These are phyloP conservation scores for Babesia sp. DNA, from an alignment of 169 alveolate genomes.

Conservation along the genomic window DNA sequence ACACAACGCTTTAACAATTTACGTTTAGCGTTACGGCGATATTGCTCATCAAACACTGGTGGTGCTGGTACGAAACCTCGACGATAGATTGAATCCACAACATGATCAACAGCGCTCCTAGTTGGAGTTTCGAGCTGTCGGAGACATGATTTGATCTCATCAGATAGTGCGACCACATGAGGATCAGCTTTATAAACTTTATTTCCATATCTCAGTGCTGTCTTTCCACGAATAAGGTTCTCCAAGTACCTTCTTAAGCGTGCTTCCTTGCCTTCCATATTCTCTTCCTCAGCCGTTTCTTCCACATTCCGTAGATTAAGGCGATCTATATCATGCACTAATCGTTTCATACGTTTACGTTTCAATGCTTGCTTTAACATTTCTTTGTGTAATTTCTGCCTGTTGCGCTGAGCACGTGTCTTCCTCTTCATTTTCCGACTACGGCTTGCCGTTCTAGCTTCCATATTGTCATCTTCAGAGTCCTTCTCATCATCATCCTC, in stretches of 20 bases:
- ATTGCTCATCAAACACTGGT: slow-evolving; percentile 30
- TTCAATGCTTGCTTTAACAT: slow-evolving; percentile 11
- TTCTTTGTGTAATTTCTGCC: slow-evolving; percentile 33
- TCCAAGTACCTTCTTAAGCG: slow-evolving; percentile 20
- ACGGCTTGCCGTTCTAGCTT: slow-evolving; percentile 1
- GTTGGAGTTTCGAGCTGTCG: slow-evolving; percentile 30
- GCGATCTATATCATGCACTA: slow-evolving; percentile 36
- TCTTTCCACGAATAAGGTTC: slow-evolving; percentile 20
- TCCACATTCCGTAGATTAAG: background rate
- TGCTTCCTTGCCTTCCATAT: slow-evolving; percentile 1
- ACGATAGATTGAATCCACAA: slow-evolving; percentile 48
- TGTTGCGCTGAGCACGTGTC: slow-evolving; percentile 51
- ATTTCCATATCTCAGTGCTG: slow-evolving; percentile 25
- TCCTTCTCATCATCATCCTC: slow-evolving; percentile 6
- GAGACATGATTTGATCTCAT: slow-evolving; percentile 17
- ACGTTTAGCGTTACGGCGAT: slow-evolving; percentile 6
- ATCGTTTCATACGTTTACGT: slow-evolving; percentile 32
- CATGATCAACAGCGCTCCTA: slow-evolving; percentile 44
- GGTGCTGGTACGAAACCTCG: slow-evolving; percentile 64
- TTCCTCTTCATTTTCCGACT: slow-evolving; percentile 10
- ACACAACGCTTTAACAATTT: background rate
- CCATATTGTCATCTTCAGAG: slow-evolving; percentile 12
- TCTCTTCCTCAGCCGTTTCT: background rate
- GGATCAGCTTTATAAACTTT: slow-evolving; percentile 43
- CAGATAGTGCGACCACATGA: slow-evolving; percentile 27